Percentiles rank a stretch among this genome's conserved stretches.
phyloP scores from a whole-genome alignment of 2,329 filamentous ascomycete species.

The Lachnum nothofagi region DNA sequence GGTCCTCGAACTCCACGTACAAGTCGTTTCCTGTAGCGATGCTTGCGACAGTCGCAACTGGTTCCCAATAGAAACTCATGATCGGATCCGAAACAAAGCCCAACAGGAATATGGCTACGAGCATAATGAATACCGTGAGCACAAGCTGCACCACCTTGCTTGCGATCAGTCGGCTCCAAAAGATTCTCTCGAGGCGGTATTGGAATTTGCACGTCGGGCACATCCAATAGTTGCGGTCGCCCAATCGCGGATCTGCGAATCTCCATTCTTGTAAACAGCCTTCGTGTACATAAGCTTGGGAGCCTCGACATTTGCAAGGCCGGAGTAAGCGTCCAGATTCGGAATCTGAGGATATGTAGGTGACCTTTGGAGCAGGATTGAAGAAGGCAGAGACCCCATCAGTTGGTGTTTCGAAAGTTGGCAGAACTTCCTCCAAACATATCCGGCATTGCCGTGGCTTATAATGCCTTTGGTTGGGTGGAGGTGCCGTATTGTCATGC shows the following conservation, averaged over 20 bases:
- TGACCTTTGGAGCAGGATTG: conserved; percentile 51
- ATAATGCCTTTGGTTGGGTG: conserved; percentile 47
- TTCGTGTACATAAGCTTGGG: conserved; percentile 90
- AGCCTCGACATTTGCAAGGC: conserved; percentile 90
- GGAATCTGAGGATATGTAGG: conserved; percentile 70
- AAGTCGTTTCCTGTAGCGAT: conserved; percentile 35
- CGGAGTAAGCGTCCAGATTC: conserved; percentile 73
- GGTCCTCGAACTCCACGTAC: conserved; percentile 37
- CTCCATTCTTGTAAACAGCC: conserved; percentile 82
- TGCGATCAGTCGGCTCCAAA: conserved; percentile 65
- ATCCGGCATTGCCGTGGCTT: conserved; percentile 78
- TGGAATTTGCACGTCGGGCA: conserved; percentile 84
- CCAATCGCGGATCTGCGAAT: conserved; percentile 60
- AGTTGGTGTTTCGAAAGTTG: conserved; percentile 52
- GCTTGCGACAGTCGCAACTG: conserved; percentile 54
- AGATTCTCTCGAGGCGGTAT: conserved; percentile 73
- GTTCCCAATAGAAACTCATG: conserved; percentile 81
- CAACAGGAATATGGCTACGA: conserved; percentile 70
- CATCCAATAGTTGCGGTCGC: conserved; percentile 69
- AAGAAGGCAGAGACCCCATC: conserved; percentile 52
- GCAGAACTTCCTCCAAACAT: conserved; percentile 67
- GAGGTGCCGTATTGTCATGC: conserved; percentile 21
- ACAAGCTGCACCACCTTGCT: conserved; percentile 61
- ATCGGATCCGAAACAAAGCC: conserved; percentile 93
- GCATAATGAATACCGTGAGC: conserved; percentile 68